phyloP scores from a whole-genome alignment of 1,284 basidiomycete genomes.

The Xerocomus amazonicus region DNA sequence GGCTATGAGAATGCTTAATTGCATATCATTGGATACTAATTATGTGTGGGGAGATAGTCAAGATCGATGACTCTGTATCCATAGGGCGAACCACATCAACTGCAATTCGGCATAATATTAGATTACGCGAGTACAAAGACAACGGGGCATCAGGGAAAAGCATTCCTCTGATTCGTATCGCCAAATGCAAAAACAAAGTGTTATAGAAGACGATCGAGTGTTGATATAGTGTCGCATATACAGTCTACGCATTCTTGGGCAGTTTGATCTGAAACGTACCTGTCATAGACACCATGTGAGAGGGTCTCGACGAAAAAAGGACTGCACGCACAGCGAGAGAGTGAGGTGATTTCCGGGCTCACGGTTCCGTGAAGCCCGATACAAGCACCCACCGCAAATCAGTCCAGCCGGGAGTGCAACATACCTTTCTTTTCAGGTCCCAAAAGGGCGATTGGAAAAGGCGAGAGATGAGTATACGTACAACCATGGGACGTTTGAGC shows the following conservation, averaged over 20 bases:
- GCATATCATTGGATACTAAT: no score
- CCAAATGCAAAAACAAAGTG: no score
- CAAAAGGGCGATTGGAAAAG: not conserved
- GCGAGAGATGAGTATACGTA: constrained; percentile 35
- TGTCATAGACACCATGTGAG: constrained; percentile 25
- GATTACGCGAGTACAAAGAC: no score
- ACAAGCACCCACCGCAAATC: constrained; percentile 71
- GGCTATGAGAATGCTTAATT: no score
- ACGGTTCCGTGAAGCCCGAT: constrained; percentile 77
- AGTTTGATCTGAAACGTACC: constrained; percentile 81
- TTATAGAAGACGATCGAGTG: no score
- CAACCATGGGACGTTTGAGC: constrained; percentile 66
- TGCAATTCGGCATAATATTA: no score
- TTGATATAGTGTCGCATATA: no score
- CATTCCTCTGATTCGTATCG: no score
- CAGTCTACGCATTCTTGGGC: constrained; percentile 48
- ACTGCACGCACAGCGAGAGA: constrained; percentile 74
- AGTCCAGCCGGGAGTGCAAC: constrained; percentile 77
- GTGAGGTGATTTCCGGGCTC: constrained; percentile 68
- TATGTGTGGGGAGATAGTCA: no score
- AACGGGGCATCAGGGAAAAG: no score
- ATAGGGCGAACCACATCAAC: no score
- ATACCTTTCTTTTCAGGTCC: constrained; percentile 40
- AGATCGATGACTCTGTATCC: no score
- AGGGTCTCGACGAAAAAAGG: not conserved